Conservation (phyloP, 352 stramenopile species). For the Phytophthora fragariaefolia region DNA sequence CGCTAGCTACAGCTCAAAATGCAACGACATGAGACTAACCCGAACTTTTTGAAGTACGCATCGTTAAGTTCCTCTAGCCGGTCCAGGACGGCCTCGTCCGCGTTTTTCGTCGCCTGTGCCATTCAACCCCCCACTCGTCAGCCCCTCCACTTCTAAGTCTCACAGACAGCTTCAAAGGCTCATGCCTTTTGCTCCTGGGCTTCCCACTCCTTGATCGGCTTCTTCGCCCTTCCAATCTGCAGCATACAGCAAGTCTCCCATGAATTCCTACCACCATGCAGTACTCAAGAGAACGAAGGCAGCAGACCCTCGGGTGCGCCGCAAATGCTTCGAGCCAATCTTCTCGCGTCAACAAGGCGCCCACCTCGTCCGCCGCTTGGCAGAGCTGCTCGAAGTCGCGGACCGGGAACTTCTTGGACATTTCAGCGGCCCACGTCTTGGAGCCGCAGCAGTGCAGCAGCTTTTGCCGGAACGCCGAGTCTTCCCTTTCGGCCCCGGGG, state of each 20-base stretch:
- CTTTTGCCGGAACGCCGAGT: constrained; percentile 42
- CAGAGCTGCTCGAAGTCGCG: constrained; percentile 48
- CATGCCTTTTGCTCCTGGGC: constrained; percentile 80
- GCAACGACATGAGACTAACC: constrained; percentile 32
- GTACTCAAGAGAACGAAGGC: neutral
- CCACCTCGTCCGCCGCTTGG: constrained; percentile 47
- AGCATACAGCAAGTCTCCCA: neutral
- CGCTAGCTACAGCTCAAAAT: neutral
- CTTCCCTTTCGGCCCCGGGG: constrained; percentile 17
- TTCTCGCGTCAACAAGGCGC: constrained; percentile 44
- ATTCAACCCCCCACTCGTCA: neutral
- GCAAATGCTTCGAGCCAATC: constrained; percentile 81
- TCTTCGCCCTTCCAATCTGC: constrained; percentile 74
- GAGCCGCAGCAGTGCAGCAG: constrained; percentile 75
- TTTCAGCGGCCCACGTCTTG: constrained; percentile 49
- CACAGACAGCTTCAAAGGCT: no score
- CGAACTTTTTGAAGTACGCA: constrained; percentile 73
- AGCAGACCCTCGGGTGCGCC: constrained; percentile 62
- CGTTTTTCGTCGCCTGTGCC: constrained; percentile 58
- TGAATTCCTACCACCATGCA: neutral
- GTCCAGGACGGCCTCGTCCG: constrained; percentile 55
- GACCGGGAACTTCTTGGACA: constrained; percentile 52
- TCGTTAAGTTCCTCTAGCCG: constrained; percentile 71
- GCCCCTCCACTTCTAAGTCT: no score
- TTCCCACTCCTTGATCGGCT: constrained; percentile 75